Conservation (phyloP, 305 asterid genomes). For the Fraxinus floribunda region DNA sequence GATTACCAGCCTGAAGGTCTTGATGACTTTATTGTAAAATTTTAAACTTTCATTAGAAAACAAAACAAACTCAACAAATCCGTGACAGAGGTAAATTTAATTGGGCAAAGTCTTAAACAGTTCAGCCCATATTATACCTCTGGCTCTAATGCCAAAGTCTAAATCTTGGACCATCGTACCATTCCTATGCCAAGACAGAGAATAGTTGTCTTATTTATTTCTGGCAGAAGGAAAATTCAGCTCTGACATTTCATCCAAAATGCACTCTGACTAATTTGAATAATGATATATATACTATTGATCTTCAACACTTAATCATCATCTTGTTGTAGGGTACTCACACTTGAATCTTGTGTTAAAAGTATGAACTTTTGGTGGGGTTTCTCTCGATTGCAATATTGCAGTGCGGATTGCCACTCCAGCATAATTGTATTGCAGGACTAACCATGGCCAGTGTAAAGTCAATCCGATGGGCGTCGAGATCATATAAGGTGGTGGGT, state of each 20-base stretch:
- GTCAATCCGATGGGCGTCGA: background rate
- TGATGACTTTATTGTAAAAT: background rate
- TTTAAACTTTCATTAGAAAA: too few species aligned
- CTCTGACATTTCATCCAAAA: background rate
- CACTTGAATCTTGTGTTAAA: too few species aligned
- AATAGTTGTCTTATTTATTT: background rate
- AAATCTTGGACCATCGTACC: background rate
- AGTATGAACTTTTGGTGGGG: background rate
- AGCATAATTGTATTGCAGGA: background rate
- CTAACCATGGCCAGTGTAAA: background rate
- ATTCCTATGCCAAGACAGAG: background rate
- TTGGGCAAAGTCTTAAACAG: background rate
- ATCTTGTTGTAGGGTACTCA: background rate
- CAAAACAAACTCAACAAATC: background rate
- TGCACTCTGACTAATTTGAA: background rate
- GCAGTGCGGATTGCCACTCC: background rate
- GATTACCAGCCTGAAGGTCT: background rate
- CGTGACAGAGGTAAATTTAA: background rate
- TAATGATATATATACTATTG: background rate
- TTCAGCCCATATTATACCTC: background rate
- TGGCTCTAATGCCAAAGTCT: background rate
- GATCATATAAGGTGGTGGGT: background rate
- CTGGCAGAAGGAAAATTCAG: background rate
- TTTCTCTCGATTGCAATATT: background rate
- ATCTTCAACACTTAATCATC: too few species aligned